These are phyloP conservation scores for Delphinella strobiligena DNA, from an alignment of 2,329 filamentous ascomycete species.

Conservation along the genomic window DNA sequence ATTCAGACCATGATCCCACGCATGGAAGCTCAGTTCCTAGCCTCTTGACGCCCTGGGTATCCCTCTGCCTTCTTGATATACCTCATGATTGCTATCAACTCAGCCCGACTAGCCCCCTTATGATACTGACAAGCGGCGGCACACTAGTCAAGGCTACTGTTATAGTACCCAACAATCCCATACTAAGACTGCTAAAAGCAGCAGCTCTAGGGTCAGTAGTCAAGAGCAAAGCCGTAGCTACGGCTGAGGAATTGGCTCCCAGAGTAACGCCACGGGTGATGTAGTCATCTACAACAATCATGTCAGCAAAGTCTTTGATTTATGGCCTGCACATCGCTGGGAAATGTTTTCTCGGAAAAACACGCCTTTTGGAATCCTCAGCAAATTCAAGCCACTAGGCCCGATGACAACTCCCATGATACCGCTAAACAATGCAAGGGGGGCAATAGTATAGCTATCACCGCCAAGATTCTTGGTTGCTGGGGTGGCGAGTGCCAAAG, in stretches of 20 bases:
- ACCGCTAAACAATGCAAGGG: conserved; percentile 47
- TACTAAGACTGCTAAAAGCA: conserved; percentile 46
- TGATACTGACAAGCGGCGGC: conserved; percentile 37
- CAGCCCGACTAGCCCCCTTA: conserved; percentile 37
- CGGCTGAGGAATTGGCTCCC: conserved; percentile 49
- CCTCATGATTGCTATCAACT: no score
- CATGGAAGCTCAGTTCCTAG: no score
- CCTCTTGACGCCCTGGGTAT: no score
- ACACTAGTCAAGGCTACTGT: conserved; percentile 48
- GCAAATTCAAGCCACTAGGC: conserved; percentile 32
- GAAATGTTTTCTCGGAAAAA: neutral
- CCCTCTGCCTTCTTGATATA: no score
- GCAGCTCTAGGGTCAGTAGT: conserved; percentile 46
- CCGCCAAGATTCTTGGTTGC: conserved; percentile 46
- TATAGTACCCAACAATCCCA: conserved; percentile 49
- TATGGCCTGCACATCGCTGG: neutral
- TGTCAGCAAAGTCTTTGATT: neutral
- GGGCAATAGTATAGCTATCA: conserved; percentile 43
- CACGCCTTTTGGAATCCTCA: conserved; percentile 43
- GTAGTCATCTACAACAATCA: conserved; percentile 40
- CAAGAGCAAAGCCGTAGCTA: conserved; percentile 46
- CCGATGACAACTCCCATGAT: conserved; percentile 48
- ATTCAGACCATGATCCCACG: no score
- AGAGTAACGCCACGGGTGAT: conserved; percentile 50
- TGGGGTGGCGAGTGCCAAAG: conserved; percentile 47